These are phyloP conservation scores for Zygoascus flipseniorum DNA, from an alignment of 805 yeast species.

Conservation along the genomic window DNA sequence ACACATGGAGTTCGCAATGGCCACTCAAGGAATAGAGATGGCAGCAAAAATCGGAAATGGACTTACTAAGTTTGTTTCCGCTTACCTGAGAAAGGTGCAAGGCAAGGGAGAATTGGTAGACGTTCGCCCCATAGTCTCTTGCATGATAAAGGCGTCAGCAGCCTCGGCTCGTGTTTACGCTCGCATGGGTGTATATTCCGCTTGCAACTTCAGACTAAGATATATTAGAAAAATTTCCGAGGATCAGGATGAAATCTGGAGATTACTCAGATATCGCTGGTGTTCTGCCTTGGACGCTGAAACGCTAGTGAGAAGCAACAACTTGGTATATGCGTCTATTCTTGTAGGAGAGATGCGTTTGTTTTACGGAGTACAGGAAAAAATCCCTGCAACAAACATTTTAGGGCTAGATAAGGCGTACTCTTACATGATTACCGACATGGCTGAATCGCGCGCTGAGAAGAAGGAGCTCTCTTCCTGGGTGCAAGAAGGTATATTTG, in stretches of 20 bases:
- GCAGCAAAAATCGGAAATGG: slow-evolving; percentile 9
- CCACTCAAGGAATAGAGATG: slow-evolving; percentile 5
- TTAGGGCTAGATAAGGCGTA: neutral
- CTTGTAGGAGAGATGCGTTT: neutral
- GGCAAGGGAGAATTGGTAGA: neutral
- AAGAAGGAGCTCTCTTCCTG: neutral
- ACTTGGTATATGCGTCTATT: neutral
- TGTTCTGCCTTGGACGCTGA: neutral
- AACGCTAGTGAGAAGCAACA: neutral
- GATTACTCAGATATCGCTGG: neutral
- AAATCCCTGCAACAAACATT: neutral
- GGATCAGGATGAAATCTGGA: neutral
- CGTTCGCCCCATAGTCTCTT: neutral
- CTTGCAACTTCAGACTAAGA: neutral
- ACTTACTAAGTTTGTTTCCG: neutral
- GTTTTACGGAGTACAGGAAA: neutral
- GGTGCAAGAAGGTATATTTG: neutral
- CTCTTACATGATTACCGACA: neutral
- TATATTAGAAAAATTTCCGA: neutral
- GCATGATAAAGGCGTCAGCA: neutral
- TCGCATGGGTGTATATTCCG: neutral
- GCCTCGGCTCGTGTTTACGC: neutral
- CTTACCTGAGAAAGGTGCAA: neutral
- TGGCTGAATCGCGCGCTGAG: neutral
- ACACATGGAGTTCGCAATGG: neutral